These are phyloP conservation scores for Clavaria fumosa DNA, from an alignment of 768 basidiomycete species.

Conservation along the genomic window DNA sequence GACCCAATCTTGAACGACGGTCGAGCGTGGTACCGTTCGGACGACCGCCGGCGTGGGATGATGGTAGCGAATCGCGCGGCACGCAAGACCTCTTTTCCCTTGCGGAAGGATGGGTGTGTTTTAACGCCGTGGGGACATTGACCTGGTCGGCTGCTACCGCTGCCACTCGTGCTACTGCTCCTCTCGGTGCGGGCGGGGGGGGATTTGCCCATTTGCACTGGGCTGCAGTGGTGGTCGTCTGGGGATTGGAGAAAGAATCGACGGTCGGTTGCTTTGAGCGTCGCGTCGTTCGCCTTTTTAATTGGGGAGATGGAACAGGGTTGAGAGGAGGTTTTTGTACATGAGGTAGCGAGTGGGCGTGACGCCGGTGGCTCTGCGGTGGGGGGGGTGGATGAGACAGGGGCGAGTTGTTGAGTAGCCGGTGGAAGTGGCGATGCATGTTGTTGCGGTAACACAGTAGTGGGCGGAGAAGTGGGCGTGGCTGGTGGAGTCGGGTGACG, in stretches of 20 bases:
- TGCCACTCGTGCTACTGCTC: conserved; percentile 1
- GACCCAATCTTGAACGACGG: conserved; percentile 45
- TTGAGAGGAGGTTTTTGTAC: not conserved
- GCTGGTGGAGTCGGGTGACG: conserved; percentile 70
- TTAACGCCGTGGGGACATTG: no score
- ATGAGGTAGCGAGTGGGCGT: not conserved
- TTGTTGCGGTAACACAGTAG: not conserved
- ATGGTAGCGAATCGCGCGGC: not conserved
- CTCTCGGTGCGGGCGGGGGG: not conserved
- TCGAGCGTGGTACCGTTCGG: no score
- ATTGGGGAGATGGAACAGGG: not conserved
- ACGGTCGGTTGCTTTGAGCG: conserved; percentile 9
- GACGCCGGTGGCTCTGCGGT: not conserved
- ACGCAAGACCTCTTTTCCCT: conserved; percentile 1
- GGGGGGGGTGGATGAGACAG: not conserved
- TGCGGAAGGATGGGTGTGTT: no score
- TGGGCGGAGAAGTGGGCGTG: conserved; percentile 29
- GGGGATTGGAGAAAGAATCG: conserved; percentile 10
- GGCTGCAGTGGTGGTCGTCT: conserved; percentile 1
- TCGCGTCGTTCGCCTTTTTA: conserved; percentile 5
- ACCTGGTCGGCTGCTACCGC: no score
- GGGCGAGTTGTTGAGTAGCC: not conserved
- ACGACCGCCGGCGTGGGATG: not conserved
- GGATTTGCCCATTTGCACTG: not conserved
- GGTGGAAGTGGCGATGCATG: not conserved